These are phyloP conservation scores for Suillus ampliporus DNA, from an alignment of 768 basidiomycete species.

Conservation along the genomic window DNA sequence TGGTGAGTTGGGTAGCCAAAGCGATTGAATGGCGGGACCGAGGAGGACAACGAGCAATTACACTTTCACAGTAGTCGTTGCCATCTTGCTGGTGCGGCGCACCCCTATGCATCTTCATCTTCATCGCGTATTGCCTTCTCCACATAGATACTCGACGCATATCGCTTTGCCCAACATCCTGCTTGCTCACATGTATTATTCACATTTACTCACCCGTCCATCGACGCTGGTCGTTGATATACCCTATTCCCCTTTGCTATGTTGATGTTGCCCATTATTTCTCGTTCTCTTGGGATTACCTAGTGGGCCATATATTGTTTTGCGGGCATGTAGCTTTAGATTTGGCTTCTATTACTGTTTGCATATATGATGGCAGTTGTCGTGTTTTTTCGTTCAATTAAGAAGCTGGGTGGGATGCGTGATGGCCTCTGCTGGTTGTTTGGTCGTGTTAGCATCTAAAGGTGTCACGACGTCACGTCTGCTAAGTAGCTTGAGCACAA, in stretches of 20 bases:
- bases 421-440: neutral
- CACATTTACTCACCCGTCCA: neutral
- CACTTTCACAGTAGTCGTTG: neutral
- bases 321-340: slow-evolving; percentile 10
- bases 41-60: slow-evolving; percentile 19
- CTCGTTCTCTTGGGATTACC: neutral
- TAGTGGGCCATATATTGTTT: slow-evolving; percentile 6
- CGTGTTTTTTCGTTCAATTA: too few relatives aligned
- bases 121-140: neutral
- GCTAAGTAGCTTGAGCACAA: neutral
- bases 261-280: slow-evolving; percentile 3
- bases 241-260: neutral
- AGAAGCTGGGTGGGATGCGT: too few relatives aligned
- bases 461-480: neutral
- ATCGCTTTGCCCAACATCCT: slow-evolving; percentile 7
- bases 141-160: slow-evolving; percentile 3
- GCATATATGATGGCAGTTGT: too few relatives aligned
- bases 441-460: neutral
- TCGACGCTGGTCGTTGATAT: slow-evolving; percentile 8
- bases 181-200: slow-evolving; percentile 8
- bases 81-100: neutral
- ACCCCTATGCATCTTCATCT: slow-evolving; percentile 10
- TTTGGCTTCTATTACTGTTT: too few relatives aligned
- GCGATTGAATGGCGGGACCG: slow-evolving; percentile 50
- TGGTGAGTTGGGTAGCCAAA: slow-evolving; percentile 79